Conservation (phyloP, 257 asterid genomes). For the Asclepias syriaca region DNA sequence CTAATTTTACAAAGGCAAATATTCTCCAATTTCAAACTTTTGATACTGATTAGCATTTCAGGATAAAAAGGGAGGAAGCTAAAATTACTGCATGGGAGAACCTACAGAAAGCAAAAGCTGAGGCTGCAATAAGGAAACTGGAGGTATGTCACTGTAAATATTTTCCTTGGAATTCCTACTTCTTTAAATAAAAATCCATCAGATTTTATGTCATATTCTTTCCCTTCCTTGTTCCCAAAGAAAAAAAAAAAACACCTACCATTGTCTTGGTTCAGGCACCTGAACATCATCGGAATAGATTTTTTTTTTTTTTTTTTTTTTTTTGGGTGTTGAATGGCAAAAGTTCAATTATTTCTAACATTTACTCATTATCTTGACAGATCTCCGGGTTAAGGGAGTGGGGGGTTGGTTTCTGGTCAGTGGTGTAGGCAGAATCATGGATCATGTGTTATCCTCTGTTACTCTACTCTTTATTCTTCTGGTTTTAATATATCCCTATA, state of each 20-base stretch:
- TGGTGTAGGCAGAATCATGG: not conserved
- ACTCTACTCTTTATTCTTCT: not conserved
- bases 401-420: not conserved
- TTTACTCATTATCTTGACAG: not conserved
- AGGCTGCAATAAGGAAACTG: conserved; percentile 68
- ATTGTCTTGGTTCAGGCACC: not conserved
- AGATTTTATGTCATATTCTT: not conserved
- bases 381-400: too few relatives aligned
- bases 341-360: not conserved
- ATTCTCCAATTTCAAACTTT: not conserved
- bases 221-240: not conserved
- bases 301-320: not conserved
- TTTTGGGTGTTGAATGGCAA: not conserved
- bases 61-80: conserved; percentile 68
- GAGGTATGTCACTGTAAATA: conserved; percentile 41
- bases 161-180: conserved; percentile 3
- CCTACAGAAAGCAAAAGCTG: conserved; percentile 88
- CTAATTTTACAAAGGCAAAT: not conserved
- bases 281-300: not conserved
- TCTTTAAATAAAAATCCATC: not conserved
- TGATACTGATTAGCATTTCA: conserved; percentile 16
- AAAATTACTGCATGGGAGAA: conserved; percentile 84
- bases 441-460: not conserved
- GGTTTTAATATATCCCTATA: too few relatives aligned
- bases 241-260: not conserved